phyloP scores from a whole-genome alignment of 2,329 filamentous ascomycete genomes.

The Escovopsis sp. region DNA sequence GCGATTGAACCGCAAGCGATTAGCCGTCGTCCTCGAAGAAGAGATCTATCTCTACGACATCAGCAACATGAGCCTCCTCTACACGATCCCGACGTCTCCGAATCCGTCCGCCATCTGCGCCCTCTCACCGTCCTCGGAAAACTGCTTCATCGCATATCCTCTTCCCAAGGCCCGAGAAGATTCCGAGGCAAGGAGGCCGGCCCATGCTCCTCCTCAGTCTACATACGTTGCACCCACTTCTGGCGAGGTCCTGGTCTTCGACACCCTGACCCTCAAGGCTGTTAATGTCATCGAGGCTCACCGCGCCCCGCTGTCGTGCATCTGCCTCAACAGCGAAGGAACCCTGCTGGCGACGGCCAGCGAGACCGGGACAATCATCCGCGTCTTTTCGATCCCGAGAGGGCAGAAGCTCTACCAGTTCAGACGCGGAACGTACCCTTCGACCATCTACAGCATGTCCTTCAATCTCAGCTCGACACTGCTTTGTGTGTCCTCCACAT shows the following conservation, averaged over 20 bases:
- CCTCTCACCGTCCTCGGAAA: slow-evolving; percentile 84
- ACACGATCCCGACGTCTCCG: slow-evolving; percentile 85
- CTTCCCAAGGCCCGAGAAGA: slow-evolving; percentile 60
- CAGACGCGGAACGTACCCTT: slow-evolving; percentile 85
- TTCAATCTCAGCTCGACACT: slow-evolving; percentile 92
- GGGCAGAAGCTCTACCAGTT: slow-evolving; percentile 95
- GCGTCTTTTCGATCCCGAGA: slow-evolving; percentile 82
- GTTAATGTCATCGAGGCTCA: slow-evolving; percentile 95
- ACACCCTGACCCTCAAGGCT: slow-evolving; percentile 76
- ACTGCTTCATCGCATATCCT: slow-evolving; percentile 91
- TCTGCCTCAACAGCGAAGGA: slow-evolving; percentile 84
- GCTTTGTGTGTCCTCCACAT: slow-evolving; percentile 88
- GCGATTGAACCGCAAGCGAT: slow-evolving; percentile 81
- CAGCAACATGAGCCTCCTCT: slow-evolving; percentile 90
- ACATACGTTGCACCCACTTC: slow-evolving; percentile 72
- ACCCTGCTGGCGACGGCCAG: slow-evolving; percentile 87
- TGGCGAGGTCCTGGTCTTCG: slow-evolving; percentile 86
- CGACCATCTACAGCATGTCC: slow-evolving; percentile 95
- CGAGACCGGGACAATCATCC: slow-evolving; percentile 93
- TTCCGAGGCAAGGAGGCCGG: slow-evolving; percentile 43
- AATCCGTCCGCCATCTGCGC: slow-evolving; percentile 87
- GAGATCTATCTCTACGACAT: slow-evolving; percentile 98
- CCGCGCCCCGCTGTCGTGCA: slow-evolving; percentile 76
- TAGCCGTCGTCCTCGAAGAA: slow-evolving; percentile 87
- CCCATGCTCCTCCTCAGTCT: slow-evolving; percentile 71